Conservation (phyloP, 345 rosid species). For the Clausena lansium region DNA sequence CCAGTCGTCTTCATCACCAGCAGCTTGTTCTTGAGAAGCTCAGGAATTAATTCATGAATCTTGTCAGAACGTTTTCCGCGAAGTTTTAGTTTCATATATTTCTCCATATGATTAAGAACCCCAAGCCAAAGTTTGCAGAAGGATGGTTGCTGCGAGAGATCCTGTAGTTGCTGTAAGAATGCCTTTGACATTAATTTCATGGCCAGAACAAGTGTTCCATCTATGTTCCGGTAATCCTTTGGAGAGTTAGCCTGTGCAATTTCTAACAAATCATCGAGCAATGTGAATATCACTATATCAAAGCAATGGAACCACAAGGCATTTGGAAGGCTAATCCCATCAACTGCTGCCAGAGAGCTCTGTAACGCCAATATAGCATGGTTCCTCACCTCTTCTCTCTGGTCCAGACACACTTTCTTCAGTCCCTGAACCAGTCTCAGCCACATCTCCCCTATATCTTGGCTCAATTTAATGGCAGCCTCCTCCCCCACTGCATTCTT, state of each 20-base stretch:
- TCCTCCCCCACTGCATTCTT: constrained; percentile 43
- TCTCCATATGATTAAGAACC: constrained; percentile 58
- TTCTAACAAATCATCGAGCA: constrained; percentile 54
- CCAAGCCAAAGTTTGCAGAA: constrained; percentile 73
- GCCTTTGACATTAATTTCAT: constrained; percentile 58
- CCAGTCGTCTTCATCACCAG: constrained; percentile 69
- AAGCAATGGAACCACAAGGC: constrained; percentile 68
- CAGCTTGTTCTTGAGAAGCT: constrained; percentile 67
- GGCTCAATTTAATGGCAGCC: constrained; percentile 44
- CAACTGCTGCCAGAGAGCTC: constrained; percentile 45
- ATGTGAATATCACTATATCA: constrained; percentile 50
- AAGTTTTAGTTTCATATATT: constrained; percentile 53
- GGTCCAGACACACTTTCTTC: constrained; percentile 55
- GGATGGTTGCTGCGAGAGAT: constrained; percentile 53
- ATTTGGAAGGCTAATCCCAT: constrained; percentile 45
- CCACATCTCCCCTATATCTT: constrained; percentile 82
- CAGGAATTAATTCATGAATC: constrained; percentile 55
- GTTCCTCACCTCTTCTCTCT: constrained; percentile 71
- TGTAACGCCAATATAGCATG: constrained; percentile 57
- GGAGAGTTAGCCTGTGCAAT: constrained; percentile 38
- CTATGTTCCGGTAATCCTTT: constrained; percentile 51
- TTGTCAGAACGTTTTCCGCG: constrained; percentile 59
- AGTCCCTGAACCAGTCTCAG: constrained; percentile 59
- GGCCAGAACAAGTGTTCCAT: constrained; percentile 61
- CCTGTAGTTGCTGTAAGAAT: constrained; percentile 55